Evolutionary conservation across 2,329 filamentous ascomycete species (phyloP).

Genomic region (Botrytis paeoniae): DNA sequence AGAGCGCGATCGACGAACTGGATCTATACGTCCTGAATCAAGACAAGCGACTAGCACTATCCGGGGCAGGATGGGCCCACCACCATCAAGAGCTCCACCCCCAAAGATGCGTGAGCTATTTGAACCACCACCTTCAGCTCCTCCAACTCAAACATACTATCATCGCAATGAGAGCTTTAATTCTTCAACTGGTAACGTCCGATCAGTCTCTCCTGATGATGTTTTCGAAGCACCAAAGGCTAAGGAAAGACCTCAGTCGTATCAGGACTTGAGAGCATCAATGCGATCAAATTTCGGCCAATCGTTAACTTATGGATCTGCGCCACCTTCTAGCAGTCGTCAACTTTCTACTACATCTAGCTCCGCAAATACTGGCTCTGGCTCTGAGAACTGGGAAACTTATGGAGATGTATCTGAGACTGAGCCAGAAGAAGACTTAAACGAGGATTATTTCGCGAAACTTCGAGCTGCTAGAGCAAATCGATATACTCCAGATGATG

Average conservation of each 20-base stretch:
- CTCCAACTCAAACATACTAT: conserved; percentile 52
- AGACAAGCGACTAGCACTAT: conserved; percentile 39
- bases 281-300: conserved; percentile 42
- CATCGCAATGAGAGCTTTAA: conserved; percentile 49
- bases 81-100: conserved; percentile 65
- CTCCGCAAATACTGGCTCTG: conserved; percentile 64
- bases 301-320: conserved; percentile 28
- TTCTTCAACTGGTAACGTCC: conserved; percentile 51
- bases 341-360: conserved; percentile 72
- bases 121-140: conserved; percentile 45
- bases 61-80: conserved; percentile 48
- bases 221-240: conserved; percentile 69
- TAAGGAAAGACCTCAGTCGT: conserved; percentile 38
- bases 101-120: conserved; percentile 90
- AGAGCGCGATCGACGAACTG: conserved; percentile 53
- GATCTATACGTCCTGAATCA: conserved; percentile 25
- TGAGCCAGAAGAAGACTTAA: conserved; percentile 70
- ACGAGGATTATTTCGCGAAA: conserved; percentile 86
- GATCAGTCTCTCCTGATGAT: conserved; percentile 71
- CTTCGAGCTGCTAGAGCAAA: conserved; percentile 67
- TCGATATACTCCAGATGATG: conserved; percentile 52
- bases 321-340: conserved; percentile 44
- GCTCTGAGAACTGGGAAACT: conserved; percentile 97
- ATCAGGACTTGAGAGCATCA: conserved; percentile 44
- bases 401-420: conserved; percentile 84